phyloP scores from a whole-genome alignment of 331 rosid genomes.

The Acacia pycnantha region DNA sequence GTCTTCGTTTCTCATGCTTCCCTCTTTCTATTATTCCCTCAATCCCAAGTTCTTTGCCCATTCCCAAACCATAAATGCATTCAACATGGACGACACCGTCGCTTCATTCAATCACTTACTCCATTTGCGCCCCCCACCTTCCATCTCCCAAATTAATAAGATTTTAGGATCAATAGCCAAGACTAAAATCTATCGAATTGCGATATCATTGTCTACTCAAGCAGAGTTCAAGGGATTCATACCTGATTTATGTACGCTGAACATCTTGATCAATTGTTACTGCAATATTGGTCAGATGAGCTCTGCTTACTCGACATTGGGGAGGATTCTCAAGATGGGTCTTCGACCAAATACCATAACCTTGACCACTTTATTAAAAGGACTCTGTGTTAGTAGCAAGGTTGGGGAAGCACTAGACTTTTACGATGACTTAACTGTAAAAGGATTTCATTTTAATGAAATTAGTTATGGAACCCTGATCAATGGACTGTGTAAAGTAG shows the following conservation, averaged over 20 bases:
- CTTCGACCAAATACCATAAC: background rate
- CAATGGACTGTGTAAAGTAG: background rate
- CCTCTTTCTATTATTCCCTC: no score
- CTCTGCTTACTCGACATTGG: background rate
- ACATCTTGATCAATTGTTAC: background rate
- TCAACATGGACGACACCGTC: conserved; percentile 3
- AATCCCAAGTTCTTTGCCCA: no score
- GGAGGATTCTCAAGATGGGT: background rate
- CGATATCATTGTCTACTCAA: background rate
- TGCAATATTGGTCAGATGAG: background rate
- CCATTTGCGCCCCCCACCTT: background rate
- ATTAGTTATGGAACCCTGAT: background rate
- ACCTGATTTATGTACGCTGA: background rate
- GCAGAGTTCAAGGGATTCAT: background rate
- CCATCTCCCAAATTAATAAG: background rate
- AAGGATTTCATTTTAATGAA: background rate
- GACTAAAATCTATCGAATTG: background rate
- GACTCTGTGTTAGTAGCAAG: background rate
- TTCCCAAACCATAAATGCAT: background rate
- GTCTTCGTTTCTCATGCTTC: no score
- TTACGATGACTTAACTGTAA: background rate
- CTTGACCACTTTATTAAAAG: background rate
- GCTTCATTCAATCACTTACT: background rate
- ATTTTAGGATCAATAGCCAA: conserved; percentile 9
- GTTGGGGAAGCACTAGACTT: background rate